Evolutionary conservation across 495 filamentous ascomycete genomes (phyloP).

Genomic region (Alectoria sarmentosa): DNA sequence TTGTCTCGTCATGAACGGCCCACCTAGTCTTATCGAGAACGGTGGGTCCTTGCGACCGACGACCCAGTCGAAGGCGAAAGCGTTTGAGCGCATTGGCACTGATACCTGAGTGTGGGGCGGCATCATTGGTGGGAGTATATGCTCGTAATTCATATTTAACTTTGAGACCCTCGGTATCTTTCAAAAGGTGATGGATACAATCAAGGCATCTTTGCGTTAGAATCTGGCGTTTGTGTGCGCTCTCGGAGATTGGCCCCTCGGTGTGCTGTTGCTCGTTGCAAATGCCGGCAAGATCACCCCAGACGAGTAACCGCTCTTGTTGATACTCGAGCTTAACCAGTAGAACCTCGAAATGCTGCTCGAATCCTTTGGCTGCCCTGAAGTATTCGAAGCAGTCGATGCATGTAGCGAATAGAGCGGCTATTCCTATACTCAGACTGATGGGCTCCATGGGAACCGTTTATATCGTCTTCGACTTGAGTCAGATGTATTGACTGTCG

Average conservation of each 20-base stretch:
- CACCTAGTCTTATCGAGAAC: constrained; percentile 13
- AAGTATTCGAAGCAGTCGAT: constrained; percentile 11
- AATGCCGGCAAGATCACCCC: constrained; percentile 13
- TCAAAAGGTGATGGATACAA: constrained; percentile 4
- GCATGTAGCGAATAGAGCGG: constrained; percentile 6
- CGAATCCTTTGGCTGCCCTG: constrained; percentile 6
- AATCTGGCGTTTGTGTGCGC: not conserved
- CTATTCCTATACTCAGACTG: constrained; percentile 5
- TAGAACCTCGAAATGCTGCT: constrained; percentile 7
- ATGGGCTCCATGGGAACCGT: not conserved
- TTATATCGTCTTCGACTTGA: too few species aligned
- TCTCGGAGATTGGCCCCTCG: not conserved
- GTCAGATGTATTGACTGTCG: too few species aligned
- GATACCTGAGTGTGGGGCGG: not conserved
- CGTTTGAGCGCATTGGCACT: constrained; percentile 15
- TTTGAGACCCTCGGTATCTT: constrained; percentile 12
- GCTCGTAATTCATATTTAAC: not conserved
- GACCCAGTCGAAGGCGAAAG: constrained; percentile 1
- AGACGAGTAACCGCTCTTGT: constrained; percentile 14
- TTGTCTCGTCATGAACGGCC: constrained; percentile 13
- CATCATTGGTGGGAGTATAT: not conserved
- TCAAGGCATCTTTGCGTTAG: constrained; percentile 7
- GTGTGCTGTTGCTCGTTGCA: not conserved
- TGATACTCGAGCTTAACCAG: constrained; percentile 10
- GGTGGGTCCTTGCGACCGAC: not conserved